phyloP scores from a whole-genome alignment of 306 rosid genomes.

The Adenanthera pavonina region DNA sequence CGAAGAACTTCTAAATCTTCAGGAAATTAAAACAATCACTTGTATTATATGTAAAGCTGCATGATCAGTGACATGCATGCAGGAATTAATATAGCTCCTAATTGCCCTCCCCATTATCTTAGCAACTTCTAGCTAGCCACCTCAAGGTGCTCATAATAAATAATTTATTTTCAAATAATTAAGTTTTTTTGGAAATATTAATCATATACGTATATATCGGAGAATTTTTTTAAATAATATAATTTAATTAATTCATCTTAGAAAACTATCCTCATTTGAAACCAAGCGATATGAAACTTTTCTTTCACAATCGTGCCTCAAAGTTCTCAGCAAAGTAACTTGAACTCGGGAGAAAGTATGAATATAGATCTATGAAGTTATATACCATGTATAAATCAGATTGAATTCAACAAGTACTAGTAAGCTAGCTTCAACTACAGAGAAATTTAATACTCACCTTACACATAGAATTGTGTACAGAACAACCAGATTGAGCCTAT shows the following conservation, averaged over 20 bases:
- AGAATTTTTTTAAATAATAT: background rate
- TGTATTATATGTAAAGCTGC: background rate
- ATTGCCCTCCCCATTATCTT: no score
- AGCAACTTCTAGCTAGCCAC: no score
- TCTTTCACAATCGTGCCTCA: background rate
- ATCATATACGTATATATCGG: background rate
- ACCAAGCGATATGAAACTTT: background rate
- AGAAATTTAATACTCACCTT: background rate
- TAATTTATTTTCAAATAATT: no score
- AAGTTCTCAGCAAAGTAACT: background rate
- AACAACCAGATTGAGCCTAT: background rate
- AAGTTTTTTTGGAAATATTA: no score
- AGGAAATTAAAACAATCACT: background rate
- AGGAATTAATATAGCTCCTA: no score
- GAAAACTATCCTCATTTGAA: background rate
- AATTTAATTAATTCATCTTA: background rate
- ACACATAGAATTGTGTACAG: background rate
- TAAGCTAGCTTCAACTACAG: background rate
- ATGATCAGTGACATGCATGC: background rate
- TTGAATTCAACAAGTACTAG: background rate
- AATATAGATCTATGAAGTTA: no score
- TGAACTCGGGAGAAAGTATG: background rate
- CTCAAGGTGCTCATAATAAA: no score
- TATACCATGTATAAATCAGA: background rate
- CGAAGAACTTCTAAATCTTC: background rate